Evolutionary conservation across 495 filamentous ascomycete genomes (phyloP), one percentile per base, ranked within the genome.

Genomic region (Arthonia radiata): DNA sequence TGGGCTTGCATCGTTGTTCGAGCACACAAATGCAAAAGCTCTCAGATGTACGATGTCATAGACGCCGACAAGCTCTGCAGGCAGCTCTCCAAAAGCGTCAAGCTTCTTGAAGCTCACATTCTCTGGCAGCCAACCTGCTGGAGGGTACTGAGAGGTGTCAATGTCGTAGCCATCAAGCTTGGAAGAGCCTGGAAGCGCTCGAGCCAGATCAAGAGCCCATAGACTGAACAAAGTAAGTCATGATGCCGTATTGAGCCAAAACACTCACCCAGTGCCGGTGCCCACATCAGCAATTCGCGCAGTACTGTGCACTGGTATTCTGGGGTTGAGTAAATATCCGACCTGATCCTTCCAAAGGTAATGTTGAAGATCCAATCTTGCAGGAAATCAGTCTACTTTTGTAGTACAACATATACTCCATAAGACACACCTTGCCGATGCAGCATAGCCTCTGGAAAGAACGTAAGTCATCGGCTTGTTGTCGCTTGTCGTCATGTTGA

Each of bases 211-310:
- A 17, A 44, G 23, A 2, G 47, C 23, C 44, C 44, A 51, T 18
- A 48, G 27, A 4, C 48, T 51, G 13, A 27, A 7, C 5, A 22
- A 4, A 17, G 31, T 21, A 32, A 15, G 18, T 28, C 14, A 11
- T 12, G 11, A 25, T n/a, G n/a, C n/a, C n/a, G n/a, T n/a, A n/a
- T n/a, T n/a, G n/a, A n/a, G n/a, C n/a, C n/a, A n/a, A n/a, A n/a
- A n/a, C n/a, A 26, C 34, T n/a, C 37, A 49, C 47, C 39, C 47
- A 3, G 47, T 51, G 6, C 46, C 43, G 3, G 43, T 44, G 1
- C 43, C 47, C 17, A 51, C 15, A 1, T 51, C 46, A 1, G 46
- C 47, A 9, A 51, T 40, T 23, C 34, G 42, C 31, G 44, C 12
- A 11, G 31, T 22, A 4, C 36, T 25, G 6, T 31, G 32, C 11